These are phyloP conservation scores for Trifolium pratense DNA, from an alignment of 306 rosid genomes.

Conservation along the genomic window DNA sequence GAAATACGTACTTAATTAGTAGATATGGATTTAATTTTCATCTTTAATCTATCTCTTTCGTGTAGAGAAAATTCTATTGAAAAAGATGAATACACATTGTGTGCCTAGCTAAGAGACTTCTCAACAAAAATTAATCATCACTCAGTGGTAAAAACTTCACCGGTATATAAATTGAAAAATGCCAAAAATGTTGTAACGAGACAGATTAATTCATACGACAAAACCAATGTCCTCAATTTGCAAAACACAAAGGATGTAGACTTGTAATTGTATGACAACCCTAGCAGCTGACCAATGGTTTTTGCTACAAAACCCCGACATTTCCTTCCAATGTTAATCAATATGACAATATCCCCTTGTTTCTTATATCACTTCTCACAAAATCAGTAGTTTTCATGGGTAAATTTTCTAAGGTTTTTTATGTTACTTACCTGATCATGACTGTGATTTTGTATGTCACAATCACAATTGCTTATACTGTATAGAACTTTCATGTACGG, in stretches of 20 bases:
- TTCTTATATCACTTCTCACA: not conserved
- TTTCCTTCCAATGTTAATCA: conserved; percentile 35
- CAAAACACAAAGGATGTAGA: conserved; percentile 42
- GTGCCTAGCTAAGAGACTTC: too few species aligned
- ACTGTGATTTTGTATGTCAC: not conserved
- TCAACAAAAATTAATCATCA: too few species aligned
- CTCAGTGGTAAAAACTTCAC: too few species aligned
- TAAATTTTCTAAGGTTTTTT: not conserved
- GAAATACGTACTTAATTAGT: too few species aligned
- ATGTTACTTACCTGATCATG: not conserved
- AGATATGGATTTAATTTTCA: too few species aligned
- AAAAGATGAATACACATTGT: too few species aligned
- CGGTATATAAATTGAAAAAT: conserved; percentile 39
- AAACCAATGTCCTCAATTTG: conserved; percentile 30
- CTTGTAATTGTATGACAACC: conserved; percentile 24
- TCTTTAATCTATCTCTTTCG: too few species aligned
- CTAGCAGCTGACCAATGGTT: conserved; percentile 32
- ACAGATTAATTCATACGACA: conserved; percentile 35
- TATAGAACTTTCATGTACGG: not conserved
- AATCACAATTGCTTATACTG: too few species aligned
- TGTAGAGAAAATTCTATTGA: too few species aligned
- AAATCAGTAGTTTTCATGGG: not conserved
- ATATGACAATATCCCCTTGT: not conserved
- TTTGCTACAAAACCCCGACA: conserved; percentile 38
- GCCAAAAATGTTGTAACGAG: conserved; percentile 40